Evolutionary conservation across 495 filamentous ascomycete species (phyloP).

Genomic region (Penicillium ochrochloron): DNA sequence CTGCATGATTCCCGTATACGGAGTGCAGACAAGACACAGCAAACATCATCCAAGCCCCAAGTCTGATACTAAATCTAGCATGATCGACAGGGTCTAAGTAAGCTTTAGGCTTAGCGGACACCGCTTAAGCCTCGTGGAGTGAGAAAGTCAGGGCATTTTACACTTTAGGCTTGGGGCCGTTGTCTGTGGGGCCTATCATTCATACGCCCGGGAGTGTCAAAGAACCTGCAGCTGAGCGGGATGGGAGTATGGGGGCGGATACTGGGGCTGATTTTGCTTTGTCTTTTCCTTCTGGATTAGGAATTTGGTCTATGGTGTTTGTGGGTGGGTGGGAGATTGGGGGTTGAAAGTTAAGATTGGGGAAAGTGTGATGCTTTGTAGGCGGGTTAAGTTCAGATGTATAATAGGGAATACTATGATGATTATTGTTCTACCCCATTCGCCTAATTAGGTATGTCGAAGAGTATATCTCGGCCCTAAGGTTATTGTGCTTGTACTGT

Average conservation of each 20-base stretch:
- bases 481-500: too few relatives aligned
- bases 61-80: background rate
- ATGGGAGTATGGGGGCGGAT: background rate
- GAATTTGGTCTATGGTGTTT: conserved; percentile 9
- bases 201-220: background rate
- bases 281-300: conserved; percentile 6
- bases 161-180: background rate
- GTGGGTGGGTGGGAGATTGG: background rate
- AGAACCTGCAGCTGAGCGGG: background rate
- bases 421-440: too few relatives aligned
- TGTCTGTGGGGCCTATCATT: background rate
- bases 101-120: conserved; percentile 6
- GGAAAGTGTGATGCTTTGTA: too few relatives aligned
- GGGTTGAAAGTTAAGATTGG: background rate
- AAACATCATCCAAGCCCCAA: background rate
- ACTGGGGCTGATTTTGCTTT: background rate
- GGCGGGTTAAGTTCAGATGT: too few relatives aligned
- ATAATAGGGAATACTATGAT: too few relatives aligned
- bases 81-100: conserved; percentile 10
- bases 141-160: too few relatives aligned
- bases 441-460: too few relatives aligned
- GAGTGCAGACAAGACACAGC: too few relatives aligned
- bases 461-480: too few relatives aligned
- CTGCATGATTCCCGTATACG: too few relatives aligned
- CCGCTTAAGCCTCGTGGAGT: background rate